Evolutionary conservation across 148 eudicot genomes (phyloP).

Genomic region (Polygonum maritimum): DNA sequence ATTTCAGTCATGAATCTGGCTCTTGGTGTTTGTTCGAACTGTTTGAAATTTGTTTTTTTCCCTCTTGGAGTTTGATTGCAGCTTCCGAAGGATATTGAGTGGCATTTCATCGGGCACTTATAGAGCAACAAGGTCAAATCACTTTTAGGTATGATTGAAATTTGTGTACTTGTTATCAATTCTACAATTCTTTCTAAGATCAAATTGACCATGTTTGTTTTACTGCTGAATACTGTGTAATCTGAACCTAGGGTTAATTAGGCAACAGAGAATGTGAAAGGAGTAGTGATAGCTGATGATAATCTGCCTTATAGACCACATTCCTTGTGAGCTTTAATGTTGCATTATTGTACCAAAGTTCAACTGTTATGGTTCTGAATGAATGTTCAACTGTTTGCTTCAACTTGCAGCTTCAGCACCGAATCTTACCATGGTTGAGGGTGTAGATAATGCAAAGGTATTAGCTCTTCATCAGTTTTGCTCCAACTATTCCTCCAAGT

Average conservation of each 20-base stretch:
- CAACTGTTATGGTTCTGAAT: too few species aligned
- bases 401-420: slow-evolving; percentile 80
- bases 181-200: background rate
- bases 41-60: background rate
- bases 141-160: slow-evolving; percentile 43
- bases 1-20: background rate
- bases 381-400: slow-evolving; percentile 3
- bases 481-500: background rate
- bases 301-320: too few species aligned
- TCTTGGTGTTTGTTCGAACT: too few species aligned
- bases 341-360: too few species aligned
- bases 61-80: slow-evolving; percentile 20
- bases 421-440: slow-evolving; percentile 75
- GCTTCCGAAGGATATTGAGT: slow-evolving; percentile 84
- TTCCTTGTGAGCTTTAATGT: too few species aligned
- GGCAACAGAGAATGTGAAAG: too few species aligned
- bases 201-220: background rate
- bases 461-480: background rate
- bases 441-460: slow-evolving; percentile 90
- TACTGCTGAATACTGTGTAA: background rate
- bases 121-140: slow-evolving; percentile 90
- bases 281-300: too few species aligned
- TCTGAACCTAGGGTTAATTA: too few species aligned
- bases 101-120: slow-evolving; percentile 95
- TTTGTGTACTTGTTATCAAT: background rate